A percentile compares a stretch with the other conserved stretches of the same genome.
Conservation (phyloP, 192 early-diverging fungal genomes). For the Entophlyctis luteolus region DNA sequence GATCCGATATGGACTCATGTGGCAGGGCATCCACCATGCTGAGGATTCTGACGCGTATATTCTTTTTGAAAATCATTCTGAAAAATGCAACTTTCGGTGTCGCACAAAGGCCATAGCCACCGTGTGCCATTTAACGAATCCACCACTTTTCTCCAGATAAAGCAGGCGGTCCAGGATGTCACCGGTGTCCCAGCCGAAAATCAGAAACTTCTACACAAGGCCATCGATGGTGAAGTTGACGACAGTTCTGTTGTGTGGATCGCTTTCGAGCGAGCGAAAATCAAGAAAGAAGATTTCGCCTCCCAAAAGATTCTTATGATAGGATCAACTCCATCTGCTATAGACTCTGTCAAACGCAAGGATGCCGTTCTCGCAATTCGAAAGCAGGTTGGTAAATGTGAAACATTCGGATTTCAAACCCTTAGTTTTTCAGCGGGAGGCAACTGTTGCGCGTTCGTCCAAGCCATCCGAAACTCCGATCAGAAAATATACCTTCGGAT, state of each 20-base stretch:
- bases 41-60: too few species aligned
- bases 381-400: not conserved
- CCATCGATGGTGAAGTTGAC: conserved; percentile 14
- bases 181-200: conserved; percentile 33
- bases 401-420: not conserved
- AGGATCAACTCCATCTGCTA: conserved; percentile 42
- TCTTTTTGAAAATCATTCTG: not conserved
- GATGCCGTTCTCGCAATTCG: conserved; percentile 7
- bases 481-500: conserved; percentile 57
- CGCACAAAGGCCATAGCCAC: conserved; percentile 18
- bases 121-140: conserved; percentile 17
- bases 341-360: conserved; percentile 30
- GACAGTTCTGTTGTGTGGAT: conserved; percentile 26
- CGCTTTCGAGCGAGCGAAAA: conserved; percentile 19
- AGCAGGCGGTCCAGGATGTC: conserved; percentile 30
- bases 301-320: conserved; percentile 52
- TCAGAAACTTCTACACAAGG: conserved; percentile 60
- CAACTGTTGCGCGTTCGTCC: not conserved
- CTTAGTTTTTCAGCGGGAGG: too few species aligned
- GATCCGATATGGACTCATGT: too few species aligned
- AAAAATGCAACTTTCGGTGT: conserved; percentile 14
- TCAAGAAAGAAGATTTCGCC: not conserved
- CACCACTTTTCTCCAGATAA: conserved; percentile 39
- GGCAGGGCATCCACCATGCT: too few species aligned
- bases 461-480: not conserved